Percentiles rank a stretch among this genome's conserved stretches.
Evolutionary conservation across 192 early-diverging fungal genomes (phyloP).

Genomic region (Mortierella antarctica): DNA sequence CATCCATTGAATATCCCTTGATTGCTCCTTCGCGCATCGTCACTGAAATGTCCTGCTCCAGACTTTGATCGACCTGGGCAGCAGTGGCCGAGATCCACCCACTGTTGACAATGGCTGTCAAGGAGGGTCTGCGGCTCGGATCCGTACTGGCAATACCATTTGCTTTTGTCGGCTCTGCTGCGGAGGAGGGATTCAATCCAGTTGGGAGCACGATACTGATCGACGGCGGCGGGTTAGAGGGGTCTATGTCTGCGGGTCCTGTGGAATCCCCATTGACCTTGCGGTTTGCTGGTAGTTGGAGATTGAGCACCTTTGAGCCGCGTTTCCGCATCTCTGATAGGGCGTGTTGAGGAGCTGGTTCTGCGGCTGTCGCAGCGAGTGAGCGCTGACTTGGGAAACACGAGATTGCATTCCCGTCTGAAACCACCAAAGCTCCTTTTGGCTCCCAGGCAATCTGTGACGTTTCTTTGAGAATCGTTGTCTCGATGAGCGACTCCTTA

Average conservation of each 20-base stretch:
- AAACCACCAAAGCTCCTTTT: slow-evolving; percentile 58
- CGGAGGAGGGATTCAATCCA: background rate
- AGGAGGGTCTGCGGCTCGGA: slow-evolving; percentile 1
- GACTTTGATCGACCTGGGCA: slow-evolving; percentile 15
- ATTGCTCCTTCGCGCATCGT: slow-evolving; percentile 82
- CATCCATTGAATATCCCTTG: slow-evolving; percentile 84
- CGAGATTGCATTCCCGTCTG: slow-evolving; percentile 50
- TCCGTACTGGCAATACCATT: slow-evolving; percentile 16
- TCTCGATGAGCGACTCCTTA: slow-evolving; percentile 64
- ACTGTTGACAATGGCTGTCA: slow-evolving; percentile 34
- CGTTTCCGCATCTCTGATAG: slow-evolving; percentile 51
- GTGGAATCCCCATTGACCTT: slow-evolving; percentile 13
- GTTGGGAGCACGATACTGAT: slow-evolving; percentile 30
- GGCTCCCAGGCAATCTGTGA: slow-evolving; percentile 65
- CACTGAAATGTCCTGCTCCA: slow-evolving; percentile 78
- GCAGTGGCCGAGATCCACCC: slow-evolving; percentile 16
- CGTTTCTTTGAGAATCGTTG: slow-evolving; percentile 62
- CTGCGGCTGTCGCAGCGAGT: slow-evolving; percentile 18
- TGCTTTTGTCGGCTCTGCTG: slow-evolving; percentile 19
- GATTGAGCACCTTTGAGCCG: slow-evolving; percentile 37
- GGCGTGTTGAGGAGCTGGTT: slow-evolving; percentile 35
- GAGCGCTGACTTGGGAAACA: slow-evolving; percentile 49
- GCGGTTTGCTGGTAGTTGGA: slow-evolving; percentile 44
- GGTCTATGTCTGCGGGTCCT: slow-evolving; percentile 5
- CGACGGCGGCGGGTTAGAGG: slow-evolving; percentile 15